These are phyloP conservation scores for Populus tomentosa DNA, from an alignment of 441 rosid genomes.

Conservation along the genomic window DNA sequence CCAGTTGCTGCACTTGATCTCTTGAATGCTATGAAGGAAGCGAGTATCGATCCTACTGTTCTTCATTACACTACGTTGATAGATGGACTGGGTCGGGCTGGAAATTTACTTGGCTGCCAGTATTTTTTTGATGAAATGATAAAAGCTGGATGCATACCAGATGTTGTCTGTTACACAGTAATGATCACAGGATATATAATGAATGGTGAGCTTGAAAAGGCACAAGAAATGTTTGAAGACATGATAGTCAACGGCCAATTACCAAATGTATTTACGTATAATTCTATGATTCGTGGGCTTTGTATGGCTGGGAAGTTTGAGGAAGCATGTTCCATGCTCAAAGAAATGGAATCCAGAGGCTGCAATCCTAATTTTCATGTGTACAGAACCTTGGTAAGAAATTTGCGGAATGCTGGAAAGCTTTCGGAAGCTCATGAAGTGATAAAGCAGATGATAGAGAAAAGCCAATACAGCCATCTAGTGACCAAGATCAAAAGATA, in stretches of 20 bases:
- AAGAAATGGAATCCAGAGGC: conserved; percentile 84
- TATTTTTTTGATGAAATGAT: conserved; percentile 74
- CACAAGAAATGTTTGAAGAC: conserved; percentile 56
- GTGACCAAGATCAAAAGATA: conserved; percentile 47
- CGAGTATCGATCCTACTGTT: conserved; percentile 55
- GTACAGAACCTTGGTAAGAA: conserved; percentile 72
- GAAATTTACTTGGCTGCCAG: conserved; percentile 78
- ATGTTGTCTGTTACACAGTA: conserved; percentile 85
- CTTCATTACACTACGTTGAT: conserved; percentile 85
- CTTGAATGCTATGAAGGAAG: conserved; percentile 74
- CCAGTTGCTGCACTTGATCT: conserved; percentile 75
- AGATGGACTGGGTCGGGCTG: conserved; percentile 86
- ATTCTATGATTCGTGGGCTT: conserved; percentile 79
- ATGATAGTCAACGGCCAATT: conserved; percentile 69
- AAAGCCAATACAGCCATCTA: conserved; percentile 60
- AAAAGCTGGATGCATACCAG: conserved; percentile 62
- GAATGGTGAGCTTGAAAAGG: conserved; percentile 73
- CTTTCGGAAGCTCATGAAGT: conserved; percentile 64
- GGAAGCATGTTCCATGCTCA: conserved; percentile 68
- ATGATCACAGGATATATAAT: conserved; percentile 68
- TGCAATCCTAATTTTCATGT: conserved; percentile 82
- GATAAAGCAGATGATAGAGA: conserved; percentile 64
- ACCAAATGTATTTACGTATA: conserved; percentile 82
- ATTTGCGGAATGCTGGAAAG: conserved; percentile 75
- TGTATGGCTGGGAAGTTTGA: conserved; percentile 74